These are phyloP conservation scores for Pelargonium exstipulatum DNA, from an alignment of 441 rosid genomes.

Conservation along the genomic window DNA sequence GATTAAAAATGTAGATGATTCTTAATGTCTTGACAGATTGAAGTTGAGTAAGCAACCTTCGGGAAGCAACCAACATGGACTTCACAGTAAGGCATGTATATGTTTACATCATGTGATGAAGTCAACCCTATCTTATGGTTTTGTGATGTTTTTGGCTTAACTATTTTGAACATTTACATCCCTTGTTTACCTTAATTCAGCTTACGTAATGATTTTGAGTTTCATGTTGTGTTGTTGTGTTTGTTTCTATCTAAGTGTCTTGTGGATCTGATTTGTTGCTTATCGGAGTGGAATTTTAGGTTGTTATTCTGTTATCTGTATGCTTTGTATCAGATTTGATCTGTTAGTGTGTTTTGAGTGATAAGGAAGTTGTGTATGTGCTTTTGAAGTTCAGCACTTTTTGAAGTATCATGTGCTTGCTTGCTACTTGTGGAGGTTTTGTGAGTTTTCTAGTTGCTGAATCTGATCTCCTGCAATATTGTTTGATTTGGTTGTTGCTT, in stretches of 20 bases:
- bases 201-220: background rate
- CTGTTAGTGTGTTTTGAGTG: background rate
- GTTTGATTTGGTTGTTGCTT: too few species aligned
- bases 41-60: slow-evolving; percentile 33
- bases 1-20: slow-evolving; percentile 18
- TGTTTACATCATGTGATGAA: slow-evolving; percentile 6
- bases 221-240: background rate
- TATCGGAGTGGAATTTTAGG: too few species aligned
- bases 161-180: too few species aligned
- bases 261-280: background rate
- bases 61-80: slow-evolving; percentile 21
- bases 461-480: too few species aligned
- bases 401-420: background rate
- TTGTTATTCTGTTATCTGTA: background rate
- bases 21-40: slow-evolving; percentile 34
- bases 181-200: too few species aligned
- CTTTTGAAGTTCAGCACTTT: background rate
- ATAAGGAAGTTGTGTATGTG: background rate
- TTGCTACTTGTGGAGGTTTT: background rate
- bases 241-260: background rate
- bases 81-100: slow-evolving; percentile 47
- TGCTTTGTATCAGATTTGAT: background rate
- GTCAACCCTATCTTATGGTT: background rate
- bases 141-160: background rate
- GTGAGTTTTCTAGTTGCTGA: background rate